These are phyloP conservation scores for Klebsormidium nitens DNA, from an alignment of 139 green algal species.

Conservation along the genomic window DNA sequence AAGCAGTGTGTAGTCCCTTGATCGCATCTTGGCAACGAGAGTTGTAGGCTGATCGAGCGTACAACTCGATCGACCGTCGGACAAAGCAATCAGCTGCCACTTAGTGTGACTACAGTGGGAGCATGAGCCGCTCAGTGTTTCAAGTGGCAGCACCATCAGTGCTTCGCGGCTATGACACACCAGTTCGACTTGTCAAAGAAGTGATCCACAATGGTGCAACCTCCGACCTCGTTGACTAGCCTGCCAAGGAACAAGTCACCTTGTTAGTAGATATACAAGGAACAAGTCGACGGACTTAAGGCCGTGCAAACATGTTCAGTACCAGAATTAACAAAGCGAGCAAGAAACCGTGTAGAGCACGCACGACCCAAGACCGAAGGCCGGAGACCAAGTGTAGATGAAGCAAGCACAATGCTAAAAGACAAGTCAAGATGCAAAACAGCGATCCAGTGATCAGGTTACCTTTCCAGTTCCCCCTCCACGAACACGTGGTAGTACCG, in stretches of 20 bases:
- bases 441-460: neutral
- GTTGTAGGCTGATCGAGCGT: no score
- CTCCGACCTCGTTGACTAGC: conserved; percentile 2
- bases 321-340: conserved; percentile 8
- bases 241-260: neutral
- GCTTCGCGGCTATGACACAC: conserved; percentile 31
- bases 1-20: no score
- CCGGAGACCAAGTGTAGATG: neutral
- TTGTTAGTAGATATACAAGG: neutral
- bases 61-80: no score
- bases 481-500: conserved; percentile 94
- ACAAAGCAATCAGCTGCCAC: no score
- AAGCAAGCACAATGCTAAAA: neutral
- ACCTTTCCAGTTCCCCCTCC: conserved; percentile 37
- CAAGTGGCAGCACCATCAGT: no score
- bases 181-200: conserved; percentile 42
- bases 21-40: no score
- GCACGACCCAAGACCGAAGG: neutral
- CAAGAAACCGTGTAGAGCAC: conserved; percentile 7
- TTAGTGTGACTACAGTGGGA: no score
- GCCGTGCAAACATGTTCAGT: neutral
- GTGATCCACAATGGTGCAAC: conserved; percentile 5
- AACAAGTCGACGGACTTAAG: neutral
- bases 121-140: no score
- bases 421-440: neutral